Percentiles rank a stretch among this genome's conserved stretches.
These are phyloP conservation scores for Ceratobasidium papillatum DNA, from an alignment of 1,284 basidiomycete species.

Conservation along the genomic window DNA sequence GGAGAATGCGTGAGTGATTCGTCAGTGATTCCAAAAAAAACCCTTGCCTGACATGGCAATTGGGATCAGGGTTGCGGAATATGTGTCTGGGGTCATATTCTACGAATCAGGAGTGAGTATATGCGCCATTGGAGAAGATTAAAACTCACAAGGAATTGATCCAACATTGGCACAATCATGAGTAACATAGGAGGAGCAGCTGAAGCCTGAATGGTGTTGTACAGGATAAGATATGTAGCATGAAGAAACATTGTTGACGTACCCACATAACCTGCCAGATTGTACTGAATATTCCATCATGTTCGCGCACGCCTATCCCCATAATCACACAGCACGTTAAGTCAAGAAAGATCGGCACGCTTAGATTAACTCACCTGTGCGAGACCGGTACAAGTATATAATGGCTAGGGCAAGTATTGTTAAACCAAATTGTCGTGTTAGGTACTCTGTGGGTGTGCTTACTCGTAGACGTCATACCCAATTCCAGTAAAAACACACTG, in stretches of 20 bases:
- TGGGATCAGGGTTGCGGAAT: slow-evolving; percentile 11
- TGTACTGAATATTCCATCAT: slow-evolving; percentile 19
- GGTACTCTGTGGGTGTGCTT: not conserved
- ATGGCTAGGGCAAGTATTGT: slow-evolving; percentile 10
- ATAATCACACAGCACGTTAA: not conserved
- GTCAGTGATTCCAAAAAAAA: not conserved
- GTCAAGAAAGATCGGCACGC: too few relatives aligned
- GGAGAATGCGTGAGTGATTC: not conserved
- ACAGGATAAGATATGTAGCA: not conserved
- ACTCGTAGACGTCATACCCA: slow-evolving; percentile 26
- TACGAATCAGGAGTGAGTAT: not conserved
- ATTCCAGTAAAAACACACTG: slow-evolving; percentile 27
- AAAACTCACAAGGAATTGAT: slow-evolving; percentile 3
- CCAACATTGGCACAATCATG: not conserved
- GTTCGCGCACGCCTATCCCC: not conserved
- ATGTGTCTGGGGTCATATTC: not conserved
- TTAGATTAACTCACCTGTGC: not conserved
- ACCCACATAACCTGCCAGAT: slow-evolving; percentile 39
- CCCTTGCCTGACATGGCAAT: slow-evolving; percentile 4
- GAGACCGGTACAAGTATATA: slow-evolving; percentile 5
- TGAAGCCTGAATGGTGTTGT: slow-evolving; percentile 4
- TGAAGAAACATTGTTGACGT: not conserved
- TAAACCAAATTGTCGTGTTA: not conserved
- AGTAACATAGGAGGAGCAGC: slow-evolving; percentile 17
- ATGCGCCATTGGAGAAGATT: not conserved